phyloP scores from a whole-genome alignment of 768 basidiomycete species.

The Termitomyces sp. region DNA sequence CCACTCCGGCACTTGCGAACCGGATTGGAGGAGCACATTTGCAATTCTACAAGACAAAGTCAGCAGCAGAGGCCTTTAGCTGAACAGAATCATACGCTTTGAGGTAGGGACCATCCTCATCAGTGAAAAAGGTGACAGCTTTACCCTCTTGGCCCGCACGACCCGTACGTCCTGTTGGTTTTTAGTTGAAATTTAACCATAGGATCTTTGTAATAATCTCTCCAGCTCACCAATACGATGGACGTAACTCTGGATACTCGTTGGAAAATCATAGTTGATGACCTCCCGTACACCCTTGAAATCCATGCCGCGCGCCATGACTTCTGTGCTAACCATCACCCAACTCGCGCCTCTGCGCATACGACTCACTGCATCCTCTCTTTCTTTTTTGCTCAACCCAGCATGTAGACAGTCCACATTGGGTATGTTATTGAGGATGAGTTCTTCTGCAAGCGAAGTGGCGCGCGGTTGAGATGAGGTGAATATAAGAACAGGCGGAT shows the following conservation, averaged over 20 bases:
- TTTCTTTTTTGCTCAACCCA: conserved; percentile 81
- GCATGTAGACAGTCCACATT: conserved; percentile 92
- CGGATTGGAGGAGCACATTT: conserved; percentile 92
- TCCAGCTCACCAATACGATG: conserved; percentile 77
- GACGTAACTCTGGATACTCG: conserved; percentile 91
- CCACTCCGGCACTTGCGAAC: conserved; percentile 90
- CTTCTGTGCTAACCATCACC: conserved; percentile 95
- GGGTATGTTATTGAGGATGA: conserved; percentile 70
- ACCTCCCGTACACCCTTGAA: conserved; percentile 94
- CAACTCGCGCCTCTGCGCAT: conserved; percentile 92
- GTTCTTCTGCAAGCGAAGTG: conserved; percentile 74
- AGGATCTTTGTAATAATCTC: not conserved
- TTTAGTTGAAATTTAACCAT: not conserved
- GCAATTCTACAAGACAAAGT: conserved; percentile 62
- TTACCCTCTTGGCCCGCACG: conserved; percentile 90
- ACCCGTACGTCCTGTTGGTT: conserved; percentile 77
- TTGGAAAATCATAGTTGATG: conserved; percentile 97
- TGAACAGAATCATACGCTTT: conserved; percentile 60
- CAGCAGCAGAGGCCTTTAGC: conserved; percentile 1
- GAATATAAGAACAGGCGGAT: conserved; percentile 90
- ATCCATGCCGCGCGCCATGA: conserved; percentile 98
- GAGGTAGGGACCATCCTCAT: conserved; percentile 87
- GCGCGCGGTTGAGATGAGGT: conserved; percentile 87
- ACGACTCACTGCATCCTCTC: conserved; percentile 78
- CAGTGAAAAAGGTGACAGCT: conserved; percentile 94